Evolutionary conservation across 768 basidiomycete genomes (phyloP).

Genomic region (Tremella mesenterica): DNA sequence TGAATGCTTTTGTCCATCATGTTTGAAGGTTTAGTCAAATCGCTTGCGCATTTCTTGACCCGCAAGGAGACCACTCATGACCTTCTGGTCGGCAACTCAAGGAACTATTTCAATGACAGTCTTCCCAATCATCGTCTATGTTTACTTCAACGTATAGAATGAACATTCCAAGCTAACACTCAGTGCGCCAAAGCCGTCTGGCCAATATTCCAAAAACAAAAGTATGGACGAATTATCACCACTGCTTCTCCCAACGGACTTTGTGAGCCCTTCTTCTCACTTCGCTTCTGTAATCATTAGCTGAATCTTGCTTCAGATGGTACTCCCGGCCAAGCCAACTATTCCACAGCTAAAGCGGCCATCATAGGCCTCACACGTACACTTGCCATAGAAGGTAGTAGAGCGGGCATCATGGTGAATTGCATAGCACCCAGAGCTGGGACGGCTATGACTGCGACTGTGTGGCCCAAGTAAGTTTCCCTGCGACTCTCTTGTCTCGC

Average conservation of each 20-base stretch:
- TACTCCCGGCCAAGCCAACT: conserved; percentile 92
- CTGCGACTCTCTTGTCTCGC: background rate
- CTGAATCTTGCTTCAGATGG: conserved; percentile 59
- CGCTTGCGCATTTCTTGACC: too few relatives aligned
- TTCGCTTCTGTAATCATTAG: background rate
- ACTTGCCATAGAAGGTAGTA: conserved; percentile 80
- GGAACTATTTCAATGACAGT: too few relatives aligned
- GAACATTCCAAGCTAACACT: background rate
- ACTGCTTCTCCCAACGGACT: conserved; percentile 90
- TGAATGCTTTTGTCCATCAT: too few relatives aligned
- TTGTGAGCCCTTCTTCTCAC: conserved; percentile 54
- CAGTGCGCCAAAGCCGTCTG: conserved; percentile 89
- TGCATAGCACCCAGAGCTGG: conserved; percentile 78
- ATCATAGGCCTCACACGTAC: conserved; percentile 85
- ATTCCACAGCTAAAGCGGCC: conserved; percentile 85
- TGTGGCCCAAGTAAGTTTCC: conserved; percentile 53
- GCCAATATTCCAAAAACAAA: conserved; percentile 94
- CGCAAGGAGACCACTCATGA: too few relatives aligned
- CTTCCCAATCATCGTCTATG: too few relatives aligned
- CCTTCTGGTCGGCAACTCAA: too few relatives aligned
- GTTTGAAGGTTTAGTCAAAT: too few relatives aligned
- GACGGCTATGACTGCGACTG: conserved; percentile 80
- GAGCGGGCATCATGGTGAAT: conserved; percentile 85
- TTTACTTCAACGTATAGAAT: too few relatives aligned
- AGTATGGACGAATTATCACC: conserved; percentile 88